Evolutionary conservation across 768 basidiomycete genomes (phyloP).

Genomic region (Cyclocybe cylindracea): DNA sequence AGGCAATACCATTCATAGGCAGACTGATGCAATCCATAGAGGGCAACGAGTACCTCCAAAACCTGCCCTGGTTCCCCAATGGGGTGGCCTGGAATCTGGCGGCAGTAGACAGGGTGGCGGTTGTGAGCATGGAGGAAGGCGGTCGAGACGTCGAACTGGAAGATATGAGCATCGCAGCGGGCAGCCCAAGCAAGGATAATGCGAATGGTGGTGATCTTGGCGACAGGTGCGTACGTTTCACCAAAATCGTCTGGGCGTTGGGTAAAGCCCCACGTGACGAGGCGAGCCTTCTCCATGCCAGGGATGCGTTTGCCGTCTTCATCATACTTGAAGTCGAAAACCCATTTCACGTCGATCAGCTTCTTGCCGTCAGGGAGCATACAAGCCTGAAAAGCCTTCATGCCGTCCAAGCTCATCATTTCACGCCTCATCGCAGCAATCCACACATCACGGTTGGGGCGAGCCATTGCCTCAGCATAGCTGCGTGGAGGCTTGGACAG

Average conservation of each 20-base stretch:
- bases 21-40: too few relatives aligned
- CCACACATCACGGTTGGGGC: constrained; percentile 24
- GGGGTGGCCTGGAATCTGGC: too few relatives aligned
- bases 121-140: constrained; percentile 25
- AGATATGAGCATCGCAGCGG: too few relatives aligned
- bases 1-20: too few relatives aligned
- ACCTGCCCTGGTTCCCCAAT: too few relatives aligned
- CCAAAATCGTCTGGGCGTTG: constrained; percentile 35
- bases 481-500: too few relatives aligned
- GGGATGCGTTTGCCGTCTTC: constrained; percentile 32
- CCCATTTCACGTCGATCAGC: constrained; percentile 33
- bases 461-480: too few relatives aligned
- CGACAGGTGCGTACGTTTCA: constrained; percentile 33
- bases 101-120: constrained; percentile 17
- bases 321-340: constrained; percentile 38
- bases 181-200: constrained; percentile 25
- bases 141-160: constrained; percentile 26
- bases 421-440: too few relatives aligned
- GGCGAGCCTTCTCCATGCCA: too few relatives aligned
- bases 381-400: constrained; percentile 24
- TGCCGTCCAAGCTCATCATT: constrained; percentile 9
- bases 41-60: too few relatives aligned
- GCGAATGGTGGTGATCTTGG: constrained; percentile 20
- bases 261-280: constrained; percentile 21
- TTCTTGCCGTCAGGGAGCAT: constrained; percentile 24